A percentile compares a stretch with the other conserved stretches of the same genome.
These are phyloP conservation scores for Plasmodium reichenowi DNA, from an alignment of 169 alveolate species.

Conservation along the genomic window DNA sequence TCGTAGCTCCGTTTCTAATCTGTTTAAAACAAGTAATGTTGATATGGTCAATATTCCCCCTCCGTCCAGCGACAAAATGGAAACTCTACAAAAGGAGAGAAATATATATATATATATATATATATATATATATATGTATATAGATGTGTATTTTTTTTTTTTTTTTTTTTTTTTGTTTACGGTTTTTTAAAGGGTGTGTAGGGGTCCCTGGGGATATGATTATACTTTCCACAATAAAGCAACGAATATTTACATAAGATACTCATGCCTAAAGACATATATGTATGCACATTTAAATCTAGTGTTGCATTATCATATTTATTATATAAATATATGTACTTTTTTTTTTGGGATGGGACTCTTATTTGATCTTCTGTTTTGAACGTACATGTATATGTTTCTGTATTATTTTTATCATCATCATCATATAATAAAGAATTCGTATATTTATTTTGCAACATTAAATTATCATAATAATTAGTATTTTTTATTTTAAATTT, in stretches of 20 bases:
- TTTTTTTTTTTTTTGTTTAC: slow-evolving; percentile 22
- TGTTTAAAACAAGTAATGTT: slow-evolving; percentile 77
- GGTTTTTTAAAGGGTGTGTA: slow-evolving; percentile 49
- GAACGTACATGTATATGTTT: slow-evolving; percentile 32
- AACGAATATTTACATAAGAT: slow-evolving; percentile 33
- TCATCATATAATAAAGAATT: neutral
- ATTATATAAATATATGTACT: slow-evolving; percentile 30
- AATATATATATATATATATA: too few relatives aligned
- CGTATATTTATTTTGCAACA: slow-evolving; percentile 1
- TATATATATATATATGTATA: too few relatives aligned
- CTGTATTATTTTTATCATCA: slow-evolving; percentile 5
- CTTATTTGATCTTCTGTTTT: slow-evolving; percentile 49
- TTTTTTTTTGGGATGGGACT: slow-evolving; percentile 34
- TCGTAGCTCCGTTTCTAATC: slow-evolving; percentile 81
- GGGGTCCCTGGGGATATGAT: slow-evolving; percentile 54
- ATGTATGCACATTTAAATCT: slow-evolving; percentile 29
- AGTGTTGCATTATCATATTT: slow-evolving; percentile 7
- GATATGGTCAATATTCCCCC: slow-evolving; percentile 87
- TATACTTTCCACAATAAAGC: slow-evolving; percentile 46
- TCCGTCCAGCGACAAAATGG: slow-evolving; percentile 86
- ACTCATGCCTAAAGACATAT: slow-evolving; percentile 72
- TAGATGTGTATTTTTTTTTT: neutral
- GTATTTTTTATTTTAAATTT: slow-evolving; percentile 23
- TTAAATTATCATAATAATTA: slow-evolving; percentile 2
- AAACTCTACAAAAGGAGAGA: slow-evolving; percentile 70